Percentiles rank a stretch among this genome's conserved stretches.
phyloP scores from a whole-genome alignment of 805 yeast genomes.

The Teunomyces tritomae region DNA sequence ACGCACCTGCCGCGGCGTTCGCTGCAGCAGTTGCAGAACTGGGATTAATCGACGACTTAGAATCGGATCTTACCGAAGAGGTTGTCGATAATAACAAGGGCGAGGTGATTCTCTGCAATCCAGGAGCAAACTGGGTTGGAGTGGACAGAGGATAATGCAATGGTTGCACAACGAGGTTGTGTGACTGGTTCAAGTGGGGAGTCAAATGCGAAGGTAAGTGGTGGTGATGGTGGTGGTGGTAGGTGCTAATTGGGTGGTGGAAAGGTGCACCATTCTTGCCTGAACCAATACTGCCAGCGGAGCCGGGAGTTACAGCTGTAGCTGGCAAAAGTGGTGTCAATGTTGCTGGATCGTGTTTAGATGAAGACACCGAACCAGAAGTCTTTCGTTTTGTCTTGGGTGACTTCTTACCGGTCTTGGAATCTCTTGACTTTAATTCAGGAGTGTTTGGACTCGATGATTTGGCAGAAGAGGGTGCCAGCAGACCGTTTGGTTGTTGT shows the following conservation, averaged over 20 bases:
- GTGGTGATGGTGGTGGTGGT: conserved; percentile 12
- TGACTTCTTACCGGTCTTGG: conserved; percentile 23
- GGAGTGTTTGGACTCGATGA: conserved; percentile 53
- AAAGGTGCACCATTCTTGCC: conserved; percentile 6
- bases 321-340: conserved; percentile 32
- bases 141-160: conserved; percentile 66
- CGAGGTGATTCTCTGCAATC: conserved; percentile 59
- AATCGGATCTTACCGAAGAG: conserved; percentile 33
- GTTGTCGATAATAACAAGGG: conserved; percentile 59
- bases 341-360: conserved; percentile 1
- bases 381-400: conserved; percentile 18
- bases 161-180: conserved; percentile 44
- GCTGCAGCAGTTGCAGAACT: conserved; percentile 7
- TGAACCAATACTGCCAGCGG: conserved; percentile 3
- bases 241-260: conserved; percentile 10
- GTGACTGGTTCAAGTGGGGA: conserved; percentile 14
- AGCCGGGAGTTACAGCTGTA: conserved; percentile 3
- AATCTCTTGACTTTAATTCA: conserved; percentile 51
- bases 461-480: conserved; percentile 1
- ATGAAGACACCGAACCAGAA: conserved; percentile 2
- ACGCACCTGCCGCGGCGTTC: conserved; percentile 39
- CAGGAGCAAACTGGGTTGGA: conserved; percentile 69
- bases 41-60: conserved; percentile 5
- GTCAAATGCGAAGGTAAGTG: conserved; percentile 11
- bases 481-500: conserved; percentile 28